Evolutionary conservation across 2,329 filamentous ascomycete genomes (phyloP).

Genomic region (Aspergillus neoniger): DNA sequence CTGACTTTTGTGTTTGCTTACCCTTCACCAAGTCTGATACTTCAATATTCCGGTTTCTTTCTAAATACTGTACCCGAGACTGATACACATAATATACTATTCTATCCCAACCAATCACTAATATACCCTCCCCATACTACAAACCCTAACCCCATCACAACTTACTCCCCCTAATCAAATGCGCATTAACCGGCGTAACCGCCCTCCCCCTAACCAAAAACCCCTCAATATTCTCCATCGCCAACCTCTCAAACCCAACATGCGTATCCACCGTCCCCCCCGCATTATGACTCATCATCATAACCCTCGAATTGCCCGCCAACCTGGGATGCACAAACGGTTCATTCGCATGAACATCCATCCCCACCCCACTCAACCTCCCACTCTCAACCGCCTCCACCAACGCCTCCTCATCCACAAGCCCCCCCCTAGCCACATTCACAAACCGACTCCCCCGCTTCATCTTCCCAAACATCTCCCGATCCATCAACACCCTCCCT

Average conservation of each 20-base stretch:
- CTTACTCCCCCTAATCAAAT: slow-evolving; percentile 46
- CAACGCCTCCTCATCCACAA: slow-evolving; percentile 54
- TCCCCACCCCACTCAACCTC: slow-evolving; percentile 49
- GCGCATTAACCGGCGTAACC: slow-evolving; percentile 61
- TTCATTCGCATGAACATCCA: slow-evolving; percentile 59
- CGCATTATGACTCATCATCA: slow-evolving; percentile 52
- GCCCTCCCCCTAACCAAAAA: slow-evolving; percentile 39
- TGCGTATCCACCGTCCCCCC: slow-evolving; percentile 53
- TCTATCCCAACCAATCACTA: background rate
- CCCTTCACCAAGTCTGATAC: too few species aligned
- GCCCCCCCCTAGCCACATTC: slow-evolving; percentile 55
- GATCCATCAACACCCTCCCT: slow-evolving; percentile 46
- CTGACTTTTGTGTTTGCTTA: background rate
- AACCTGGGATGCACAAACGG: slow-evolving; percentile 52
- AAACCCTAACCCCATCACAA: background rate
- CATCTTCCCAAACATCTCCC: slow-evolving; percentile 47
- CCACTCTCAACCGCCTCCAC: slow-evolving; percentile 51
- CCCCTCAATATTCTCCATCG: slow-evolving; percentile 50
- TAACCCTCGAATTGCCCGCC: slow-evolving; percentile 45
- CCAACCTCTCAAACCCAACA: slow-evolving; percentile 50
- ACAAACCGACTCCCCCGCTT: slow-evolving; percentile 52
- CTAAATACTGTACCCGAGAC: background rate
- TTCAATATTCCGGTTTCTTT: slow-evolving; percentile 22
- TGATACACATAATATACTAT: background rate
- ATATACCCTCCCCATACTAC: background rate